These are phyloP conservation scores for Xerocomellus intermedius DNA, from an alignment of 768 basidiomycete species.

Conservation along the genomic window DNA sequence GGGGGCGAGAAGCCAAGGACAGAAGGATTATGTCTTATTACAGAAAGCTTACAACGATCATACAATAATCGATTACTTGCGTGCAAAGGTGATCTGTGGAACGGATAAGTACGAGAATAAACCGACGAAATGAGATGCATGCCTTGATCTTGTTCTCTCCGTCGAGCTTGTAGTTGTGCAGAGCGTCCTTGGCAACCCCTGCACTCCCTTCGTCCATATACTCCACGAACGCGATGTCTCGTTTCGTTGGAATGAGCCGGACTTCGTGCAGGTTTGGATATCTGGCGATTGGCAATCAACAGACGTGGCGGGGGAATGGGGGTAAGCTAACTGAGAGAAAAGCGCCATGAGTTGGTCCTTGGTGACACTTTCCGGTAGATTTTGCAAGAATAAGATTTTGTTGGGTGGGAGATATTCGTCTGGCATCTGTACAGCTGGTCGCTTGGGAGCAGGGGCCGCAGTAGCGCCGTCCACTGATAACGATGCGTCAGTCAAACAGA, in stretches of 20 bases:
- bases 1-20: slow-evolving; percentile 11
- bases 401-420: slow-evolving; percentile 99
- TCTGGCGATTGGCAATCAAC: slow-evolving; percentile 39
- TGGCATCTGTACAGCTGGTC: slow-evolving; percentile 92
- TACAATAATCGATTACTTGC: slow-evolving; percentile 51
- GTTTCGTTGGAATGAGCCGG: slow-evolving; percentile 96
- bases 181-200: slow-evolving; percentile 87
- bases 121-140: slow-evolving; percentile 9
- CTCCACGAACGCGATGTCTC: slow-evolving; percentile 98
- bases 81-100: slow-evolving; percentile 68
- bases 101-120: slow-evolving; percentile 3
- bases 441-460: slow-evolving; percentile 64
- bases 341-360: slow-evolving; percentile 89
- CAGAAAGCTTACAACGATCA: slow-evolving; percentile 28
- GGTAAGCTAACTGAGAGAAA: slow-evolving; percentile 77
- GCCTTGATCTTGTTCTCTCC: slow-evolving; percentile 99
- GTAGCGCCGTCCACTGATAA: slow-evolving; percentile 65
- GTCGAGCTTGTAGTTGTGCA: slow-evolving; percentile 97
- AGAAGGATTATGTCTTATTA: slow-evolving; percentile 29
- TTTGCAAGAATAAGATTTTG: slow-evolving; percentile 98
- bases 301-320: not conserved
- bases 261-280: slow-evolving; percentile 97
- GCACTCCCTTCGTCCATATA: slow-evolving; percentile 92
- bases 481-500: not conserved
- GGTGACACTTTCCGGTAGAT: slow-evolving; percentile 88